Evolutionary conservation across 1,284 basidiomycete genomes (phyloP).

Genomic region (Malassezia japonica): DNA sequence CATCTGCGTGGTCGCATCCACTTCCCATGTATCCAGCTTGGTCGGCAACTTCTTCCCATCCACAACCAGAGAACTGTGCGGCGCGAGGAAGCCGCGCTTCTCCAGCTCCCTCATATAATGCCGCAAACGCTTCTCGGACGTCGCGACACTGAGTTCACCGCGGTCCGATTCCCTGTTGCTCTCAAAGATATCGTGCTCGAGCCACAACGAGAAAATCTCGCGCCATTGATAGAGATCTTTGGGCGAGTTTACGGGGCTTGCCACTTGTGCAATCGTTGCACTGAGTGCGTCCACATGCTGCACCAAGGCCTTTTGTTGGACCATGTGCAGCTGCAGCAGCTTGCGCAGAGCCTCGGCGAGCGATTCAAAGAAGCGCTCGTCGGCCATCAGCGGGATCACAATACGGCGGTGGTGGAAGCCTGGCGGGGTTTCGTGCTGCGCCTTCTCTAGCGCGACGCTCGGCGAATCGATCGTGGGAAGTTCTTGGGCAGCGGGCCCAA

Average conservation of each 20-base stretch:
- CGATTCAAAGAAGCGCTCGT: slow-evolving; percentile 70
- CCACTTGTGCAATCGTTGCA: slow-evolving; percentile 51
- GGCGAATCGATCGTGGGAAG: not conserved
- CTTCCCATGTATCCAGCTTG: slow-evolving; percentile 28
- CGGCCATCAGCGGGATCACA: slow-evolving; percentile 70
- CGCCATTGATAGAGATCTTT: slow-evolving; percentile 84
- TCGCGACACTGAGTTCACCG: slow-evolving; percentile 64
- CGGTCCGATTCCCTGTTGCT: slow-evolving; percentile 61
- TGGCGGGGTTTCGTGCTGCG: not conserved
- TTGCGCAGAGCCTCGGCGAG: slow-evolving; percentile 64
- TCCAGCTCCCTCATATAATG: slow-evolving; percentile 63
- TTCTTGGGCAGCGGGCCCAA: slow-evolving; percentile 9
- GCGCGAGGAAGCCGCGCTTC: slow-evolving; percentile 44
- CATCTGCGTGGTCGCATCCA: slow-evolving; percentile 20
- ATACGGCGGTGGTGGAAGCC: slow-evolving; percentile 53
- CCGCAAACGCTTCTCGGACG: slow-evolving; percentile 63
- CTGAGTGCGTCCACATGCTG: slow-evolving; percentile 59
- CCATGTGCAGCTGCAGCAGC: slow-evolving; percentile 60
- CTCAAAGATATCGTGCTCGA: slow-evolving; percentile 81
- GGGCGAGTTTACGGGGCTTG: slow-evolving; percentile 46
- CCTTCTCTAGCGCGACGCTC: not conserved
- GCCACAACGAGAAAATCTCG: slow-evolving; percentile 77
- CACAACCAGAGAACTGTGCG: not conserved
- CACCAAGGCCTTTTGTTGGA: slow-evolving; percentile 60
- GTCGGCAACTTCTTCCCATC: not conserved